These are phyloP conservation scores for Blastocystis sp. DNA, from an alignment of 352 stramenopile species.

Conservation along the genomic window DNA sequence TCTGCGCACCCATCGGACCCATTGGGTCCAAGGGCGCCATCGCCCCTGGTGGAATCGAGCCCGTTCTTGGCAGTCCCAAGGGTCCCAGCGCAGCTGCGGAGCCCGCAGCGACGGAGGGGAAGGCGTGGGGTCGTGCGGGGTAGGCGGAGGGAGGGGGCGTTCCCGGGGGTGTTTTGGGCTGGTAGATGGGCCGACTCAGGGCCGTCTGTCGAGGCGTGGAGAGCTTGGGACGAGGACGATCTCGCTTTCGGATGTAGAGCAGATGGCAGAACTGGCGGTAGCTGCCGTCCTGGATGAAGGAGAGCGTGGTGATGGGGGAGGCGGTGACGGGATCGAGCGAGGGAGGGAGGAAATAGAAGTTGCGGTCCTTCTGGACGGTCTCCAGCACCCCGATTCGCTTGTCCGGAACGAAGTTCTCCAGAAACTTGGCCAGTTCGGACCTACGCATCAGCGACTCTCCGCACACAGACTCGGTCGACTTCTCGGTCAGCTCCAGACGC, in stretches of 20 bases:
- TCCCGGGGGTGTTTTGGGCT: not conserved
- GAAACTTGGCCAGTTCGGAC: not conserved
- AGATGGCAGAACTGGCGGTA: conserved; percentile 41
- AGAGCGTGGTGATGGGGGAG: conserved; percentile 5
- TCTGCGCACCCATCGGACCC: not conserved
- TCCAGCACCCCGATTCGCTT: conserved; percentile 35
- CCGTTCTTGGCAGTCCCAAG: too few species aligned
- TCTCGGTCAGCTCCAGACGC: not conserved
- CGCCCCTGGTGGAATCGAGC: not conserved
- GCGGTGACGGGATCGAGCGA: conserved; percentile 12
- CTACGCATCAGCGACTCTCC: not conserved
- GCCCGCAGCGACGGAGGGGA: not conserved
- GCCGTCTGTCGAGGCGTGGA: not conserved
- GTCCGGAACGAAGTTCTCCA: conserved; percentile 36
- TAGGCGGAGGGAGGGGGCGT: not conserved
- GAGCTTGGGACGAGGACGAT: not conserved
- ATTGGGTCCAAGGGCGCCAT: not conserved
- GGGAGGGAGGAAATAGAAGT: conserved; percentile 20
- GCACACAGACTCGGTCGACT: not conserved
- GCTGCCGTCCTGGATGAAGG: not conserved
- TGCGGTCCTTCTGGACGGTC: not conserved
- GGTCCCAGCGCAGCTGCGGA: too few species aligned
- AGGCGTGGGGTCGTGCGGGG: not conserved
- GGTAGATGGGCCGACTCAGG: not conserved
- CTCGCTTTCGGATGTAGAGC: conserved; percentile 13